Evolutionary conservation across 345 rosid genomes (phyloP), one percentile per base, ranked within the genome.

Genomic region (Eutrema yunnanense): DNA sequence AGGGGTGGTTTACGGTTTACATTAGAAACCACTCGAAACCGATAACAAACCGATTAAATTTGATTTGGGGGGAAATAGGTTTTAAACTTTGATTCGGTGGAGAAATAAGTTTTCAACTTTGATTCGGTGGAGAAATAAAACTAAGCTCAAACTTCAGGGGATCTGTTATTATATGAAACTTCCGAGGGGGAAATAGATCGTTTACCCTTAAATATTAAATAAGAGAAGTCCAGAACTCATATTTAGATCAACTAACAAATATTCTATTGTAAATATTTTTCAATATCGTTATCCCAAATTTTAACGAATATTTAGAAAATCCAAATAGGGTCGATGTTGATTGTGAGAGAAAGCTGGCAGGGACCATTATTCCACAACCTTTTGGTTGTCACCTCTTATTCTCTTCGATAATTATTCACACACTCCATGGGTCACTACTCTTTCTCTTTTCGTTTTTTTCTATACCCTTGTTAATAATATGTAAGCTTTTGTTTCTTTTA

Each of bases 341-440:
- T 70, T 29, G 71, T 63, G 75, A 70, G 76, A 71, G 67, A 71
- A 71, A 77, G 80, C 80, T 77, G 76, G 80, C 80, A 71, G 80
- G 72, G 80, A 71, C 80, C 80, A 77, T 77, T 64, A 71, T 71
- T 77, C 76, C 80, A 71, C 72, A 71, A 58, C 80, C 80, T 77
- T 77, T 77, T 77, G 72, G 80, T 77, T 77, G 80, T 71, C 80
- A 77, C 42, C 76, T 76, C 76, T 76, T 71, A 64, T 76, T 76
- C 67, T 37, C 76, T 65, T 77, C 56, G 80, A 76, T 71, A 65
- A 69, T 76, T 62, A 68, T 76, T 76, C 75, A 69, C 52, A 55
- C 37, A 47, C 65, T 69, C 75, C 65, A 70, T 76, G 66, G 71
- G 75, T 76, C 75, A 63, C 66, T 75, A 10, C 61, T 62, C 71